phyloP scores from a whole-genome alignment of 306 rosid genomes.

The Quercus bicolor region DNA sequence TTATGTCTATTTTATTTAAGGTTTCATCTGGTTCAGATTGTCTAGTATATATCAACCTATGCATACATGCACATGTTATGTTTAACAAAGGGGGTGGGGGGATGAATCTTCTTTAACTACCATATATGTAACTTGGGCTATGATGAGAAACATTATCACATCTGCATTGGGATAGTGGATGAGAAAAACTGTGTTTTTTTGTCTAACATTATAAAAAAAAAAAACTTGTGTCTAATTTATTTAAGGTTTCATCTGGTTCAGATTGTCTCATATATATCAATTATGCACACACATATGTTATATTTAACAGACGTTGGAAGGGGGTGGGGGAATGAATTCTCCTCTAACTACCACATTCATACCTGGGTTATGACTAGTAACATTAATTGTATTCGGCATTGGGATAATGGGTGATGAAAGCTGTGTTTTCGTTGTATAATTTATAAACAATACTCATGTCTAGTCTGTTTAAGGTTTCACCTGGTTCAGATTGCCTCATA shows the following conservation, averaged over 20 bases:
- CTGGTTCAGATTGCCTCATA: too few species aligned
- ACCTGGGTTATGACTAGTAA: conserved; percentile 21
- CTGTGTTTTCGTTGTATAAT: conserved; percentile 22
- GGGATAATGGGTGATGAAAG: conserved; percentile 19
- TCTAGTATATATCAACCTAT: neutral
- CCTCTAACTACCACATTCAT: conserved; percentile 3
- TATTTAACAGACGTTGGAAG: neutral
- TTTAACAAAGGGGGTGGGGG: neutral
- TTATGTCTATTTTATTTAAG: neutral
- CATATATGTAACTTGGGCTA: conserved; percentile 20
- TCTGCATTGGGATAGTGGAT: conserved; percentile 21
- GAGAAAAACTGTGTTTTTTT: conserved; percentile 19
- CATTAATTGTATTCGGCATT: conserved; percentile 14
- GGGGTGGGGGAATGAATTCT: neutral
- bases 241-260: neutral
- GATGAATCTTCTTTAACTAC: neutral
- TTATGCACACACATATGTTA: neutral
- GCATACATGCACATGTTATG: neutral
- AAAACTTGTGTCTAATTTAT: neutral
- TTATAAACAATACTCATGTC: conserved; percentile 1
- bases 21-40: neutral
- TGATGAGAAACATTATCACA: conserved; percentile 13
- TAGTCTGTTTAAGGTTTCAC: too few species aligned
- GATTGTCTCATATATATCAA: neutral
- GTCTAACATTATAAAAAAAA: too few species aligned